Evolutionary conservation across 257 asterid species (phyloP).

Genomic region (Rhazya stricta): DNA sequence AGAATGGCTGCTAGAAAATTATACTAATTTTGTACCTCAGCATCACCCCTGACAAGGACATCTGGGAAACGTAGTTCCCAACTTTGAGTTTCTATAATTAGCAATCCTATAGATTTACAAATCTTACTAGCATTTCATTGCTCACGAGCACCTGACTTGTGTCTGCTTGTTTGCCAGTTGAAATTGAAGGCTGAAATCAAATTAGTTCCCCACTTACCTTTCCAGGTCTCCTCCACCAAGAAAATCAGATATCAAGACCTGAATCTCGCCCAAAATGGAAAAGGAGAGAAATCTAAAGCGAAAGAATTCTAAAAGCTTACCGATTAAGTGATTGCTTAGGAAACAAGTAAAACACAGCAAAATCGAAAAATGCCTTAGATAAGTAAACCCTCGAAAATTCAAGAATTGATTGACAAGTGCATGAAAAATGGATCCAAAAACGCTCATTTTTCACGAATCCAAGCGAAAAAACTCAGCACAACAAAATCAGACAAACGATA

Average conservation of each 20-base stretch:
- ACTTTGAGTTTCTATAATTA: neutral
- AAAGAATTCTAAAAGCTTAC: neutral
- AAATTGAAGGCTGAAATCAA: neutral
- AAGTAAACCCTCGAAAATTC: constrained; percentile 4
- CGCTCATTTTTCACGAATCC: neutral
- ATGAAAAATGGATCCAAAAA: neutral
- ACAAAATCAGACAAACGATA: neutral
- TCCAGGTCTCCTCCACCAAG: neutral
- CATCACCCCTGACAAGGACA: neutral
- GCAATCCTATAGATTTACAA: neutral
- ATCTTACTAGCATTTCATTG: neutral
- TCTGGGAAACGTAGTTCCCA: neutral
- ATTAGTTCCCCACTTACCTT: neutral
- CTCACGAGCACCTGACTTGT: neutral
- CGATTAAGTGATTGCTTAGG: constrained; percentile 22
- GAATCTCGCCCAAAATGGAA: neutral
- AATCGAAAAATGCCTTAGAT: neutral
- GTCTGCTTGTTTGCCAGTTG: neutral
- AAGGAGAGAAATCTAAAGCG: neutral
- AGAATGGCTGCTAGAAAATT: neutral
- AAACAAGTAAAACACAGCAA: constrained; percentile 23
- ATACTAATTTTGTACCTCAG: neutral
- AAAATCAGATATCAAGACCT: neutral
- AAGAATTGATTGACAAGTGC: neutral
- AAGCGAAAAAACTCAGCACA: neutral